These are phyloP conservation scores for Aspergillus tubingensis DNA, from an alignment of 2,329 filamentous ascomycete species.

Conservation along the genomic window DNA sequence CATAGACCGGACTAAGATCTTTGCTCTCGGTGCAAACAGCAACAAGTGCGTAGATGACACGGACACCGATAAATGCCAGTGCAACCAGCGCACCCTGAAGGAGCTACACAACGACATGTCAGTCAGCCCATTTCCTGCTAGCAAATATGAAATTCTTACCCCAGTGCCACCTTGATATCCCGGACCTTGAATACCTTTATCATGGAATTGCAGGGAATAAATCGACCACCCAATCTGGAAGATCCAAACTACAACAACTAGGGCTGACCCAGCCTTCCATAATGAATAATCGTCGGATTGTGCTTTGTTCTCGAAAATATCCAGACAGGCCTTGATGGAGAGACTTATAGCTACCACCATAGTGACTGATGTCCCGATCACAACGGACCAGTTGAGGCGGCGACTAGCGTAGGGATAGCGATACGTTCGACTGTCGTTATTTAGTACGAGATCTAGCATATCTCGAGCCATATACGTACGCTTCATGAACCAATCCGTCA, in stretches of 20 bases:
- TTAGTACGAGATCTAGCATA: not conserved
- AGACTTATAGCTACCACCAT: too few species aligned
- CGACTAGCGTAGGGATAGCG: conserved; percentile 11
- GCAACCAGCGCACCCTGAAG: conserved; percentile 7
- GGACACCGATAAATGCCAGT: conserved; percentile 27
- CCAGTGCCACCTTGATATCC: conserved; percentile 6
- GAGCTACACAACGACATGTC: conserved; percentile 3
- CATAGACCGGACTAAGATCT: conserved; percentile 25
- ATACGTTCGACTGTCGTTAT: conserved; percentile 20
- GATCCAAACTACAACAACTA: conserved; percentile 12
- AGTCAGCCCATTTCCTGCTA: not conserved
- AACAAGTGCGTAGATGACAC: conserved; percentile 28
- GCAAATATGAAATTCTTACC: conserved; percentile 1
- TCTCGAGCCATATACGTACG: conserved; percentile 25
- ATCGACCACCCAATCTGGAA: conserved; percentile 10
- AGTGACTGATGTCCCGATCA: too few species aligned
- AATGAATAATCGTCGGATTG: too few species aligned
- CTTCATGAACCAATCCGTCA: conserved; percentile 40
- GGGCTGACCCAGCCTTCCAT: not conserved
- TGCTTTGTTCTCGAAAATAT: too few species aligned
- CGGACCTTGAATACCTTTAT: not conserved
- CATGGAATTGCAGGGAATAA: conserved; percentile 1
- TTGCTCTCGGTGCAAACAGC: conserved; percentile 21
- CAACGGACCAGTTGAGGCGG: too few species aligned
- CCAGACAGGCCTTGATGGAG: too few species aligned